Percentiles rank a stretch among this genome's conserved stretches.
These are phyloP conservation scores for Xerocomellus chrysenteron DNA, from an alignment of 768 basidiomycete species.

Conservation along the genomic window DNA sequence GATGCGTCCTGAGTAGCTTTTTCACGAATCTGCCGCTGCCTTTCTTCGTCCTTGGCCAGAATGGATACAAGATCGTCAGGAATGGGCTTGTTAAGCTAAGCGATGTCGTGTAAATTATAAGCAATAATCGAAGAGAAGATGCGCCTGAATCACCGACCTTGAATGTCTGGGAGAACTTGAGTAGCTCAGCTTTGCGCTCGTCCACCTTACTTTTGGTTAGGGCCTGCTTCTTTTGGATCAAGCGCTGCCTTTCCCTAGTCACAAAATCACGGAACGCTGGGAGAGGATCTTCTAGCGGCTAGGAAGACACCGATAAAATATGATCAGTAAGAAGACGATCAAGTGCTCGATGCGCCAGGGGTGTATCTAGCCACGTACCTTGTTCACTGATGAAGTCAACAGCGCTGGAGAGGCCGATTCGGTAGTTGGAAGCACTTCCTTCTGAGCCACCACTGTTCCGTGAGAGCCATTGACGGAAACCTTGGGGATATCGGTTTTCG, in stretches of 20 bases:
- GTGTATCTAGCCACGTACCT: constrained; percentile 41
- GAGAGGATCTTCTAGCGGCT: constrained; percentile 74
- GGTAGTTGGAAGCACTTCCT: constrained; percentile 45
- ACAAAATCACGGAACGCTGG: constrained; percentile 93
- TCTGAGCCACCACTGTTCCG: constrained; percentile 47
- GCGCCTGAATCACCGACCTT: constrained; percentile 55
- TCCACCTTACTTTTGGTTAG: constrained; percentile 93
- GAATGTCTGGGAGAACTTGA: constrained; percentile 92
- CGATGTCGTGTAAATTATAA: neutral
- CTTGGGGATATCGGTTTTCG: constrained; percentile 59
- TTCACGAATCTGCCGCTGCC: constrained; percentile 79
- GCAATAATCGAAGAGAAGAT: neutral
- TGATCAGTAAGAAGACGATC: constrained; percentile 7
- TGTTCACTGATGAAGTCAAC: constrained; percentile 42
- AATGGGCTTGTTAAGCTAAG: constrained; percentile 88
- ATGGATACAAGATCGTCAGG: constrained; percentile 93
- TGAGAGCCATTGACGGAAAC: constrained; percentile 80
- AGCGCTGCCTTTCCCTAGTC: constrained; percentile 82
- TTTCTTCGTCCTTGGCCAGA: constrained; percentile 90
- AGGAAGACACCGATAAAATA: constrained; percentile 7
- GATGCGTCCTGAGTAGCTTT: constrained; percentile 70
- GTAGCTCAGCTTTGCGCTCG: constrained; percentile 87
- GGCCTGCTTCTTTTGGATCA: constrained; percentile 88
- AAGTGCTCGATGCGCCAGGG: neutral
- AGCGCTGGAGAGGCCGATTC: constrained; percentile 69